Evolutionary conservation across 1,139 yeast species (phyloP), one percentile per base, ranked within the genome.

Genomic region (Suhomyces terraborum): DNA sequence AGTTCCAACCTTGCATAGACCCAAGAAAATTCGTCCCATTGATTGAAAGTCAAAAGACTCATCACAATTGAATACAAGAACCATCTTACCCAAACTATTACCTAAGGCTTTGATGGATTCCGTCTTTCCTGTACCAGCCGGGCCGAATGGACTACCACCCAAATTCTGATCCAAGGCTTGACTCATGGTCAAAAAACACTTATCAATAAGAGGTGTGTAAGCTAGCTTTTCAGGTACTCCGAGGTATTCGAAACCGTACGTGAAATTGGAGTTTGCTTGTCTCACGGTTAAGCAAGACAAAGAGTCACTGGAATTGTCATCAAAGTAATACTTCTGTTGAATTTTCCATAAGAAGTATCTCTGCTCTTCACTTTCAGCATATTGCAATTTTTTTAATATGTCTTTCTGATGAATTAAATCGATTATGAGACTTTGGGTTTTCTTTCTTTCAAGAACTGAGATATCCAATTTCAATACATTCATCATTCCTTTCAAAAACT

Each of bases 81-180:
- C 96, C 77, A 82, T 79, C 47, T 80, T 76, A 8, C 98, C 98
- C 9, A 93, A 64, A 33, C 79, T 80, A 35, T 80, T 80, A 1
- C 95, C 97, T 22, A 91, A 68, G 0, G 96, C 88, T 57, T 93
- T 93, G 17, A 91, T 76, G 0, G 96, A 77, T 57, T 93, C 98
- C 0, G 98, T 93, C 58, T 93, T 91, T 52, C 98, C 98, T 0
- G 98, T 93, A 36, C 98, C 98, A 3, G 98, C 97, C 1, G 98
- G 98, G 0, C 98, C 98, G 62, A 84, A 82, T 1, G 96, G 88
- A 1, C 96, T 84, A 0, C 96, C 96, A n/a, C 98, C 98, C 10
- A 82, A 67, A 30, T 76, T 76, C 51, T 82, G 88, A 26, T 78
- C 75, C 20, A 89, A 60, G 0, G 97, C 94, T 48, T 84, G 87